A percentile compares a stretch with the other conserved stretches of the same genome.
These are phyloP conservation scores for Dorcoceras hygrometricum DNA, from an alignment of 257 asterid species.

Conservation along the genomic window DNA sequence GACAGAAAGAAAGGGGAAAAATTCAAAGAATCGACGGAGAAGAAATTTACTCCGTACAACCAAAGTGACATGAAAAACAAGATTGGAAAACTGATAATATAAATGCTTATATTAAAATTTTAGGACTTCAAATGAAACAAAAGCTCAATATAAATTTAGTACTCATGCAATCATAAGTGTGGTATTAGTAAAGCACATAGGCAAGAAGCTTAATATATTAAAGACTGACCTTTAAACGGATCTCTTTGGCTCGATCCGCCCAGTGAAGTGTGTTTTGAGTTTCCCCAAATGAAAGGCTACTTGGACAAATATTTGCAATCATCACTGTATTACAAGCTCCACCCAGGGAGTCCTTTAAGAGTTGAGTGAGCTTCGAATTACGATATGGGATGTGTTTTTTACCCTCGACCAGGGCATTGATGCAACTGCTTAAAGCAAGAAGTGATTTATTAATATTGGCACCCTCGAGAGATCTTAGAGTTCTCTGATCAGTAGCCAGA, in stretches of 20 bases:
- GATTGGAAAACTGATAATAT: no score
- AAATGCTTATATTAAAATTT: no score
- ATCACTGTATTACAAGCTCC: constrained; percentile 65
- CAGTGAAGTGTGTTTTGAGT: constrained; percentile 68
- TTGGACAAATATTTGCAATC: constrained; percentile 68
- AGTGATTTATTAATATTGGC: constrained; percentile 65
- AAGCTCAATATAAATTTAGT: neutral
- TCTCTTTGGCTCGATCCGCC: constrained; percentile 77
- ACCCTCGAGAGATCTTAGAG: constrained; percentile 65
- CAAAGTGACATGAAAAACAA: no score
- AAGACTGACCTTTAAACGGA: constrained; percentile 45
- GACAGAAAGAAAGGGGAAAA: neutral
- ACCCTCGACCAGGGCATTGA: constrained; percentile 66
- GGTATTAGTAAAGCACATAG: no score
- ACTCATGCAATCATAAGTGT: neutral
- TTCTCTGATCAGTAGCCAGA: constrained; percentile 64
- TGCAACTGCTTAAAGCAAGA: constrained; percentile 69
- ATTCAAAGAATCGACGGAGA: neutral
- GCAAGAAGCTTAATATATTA: neutral
- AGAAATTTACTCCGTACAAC: no score
- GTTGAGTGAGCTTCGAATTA: constrained; percentile 68
- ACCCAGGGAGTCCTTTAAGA: constrained; percentile 62
- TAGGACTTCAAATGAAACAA: no score
- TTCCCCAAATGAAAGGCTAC: constrained; percentile 53
- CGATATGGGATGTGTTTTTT: constrained; percentile 68